phyloP scores from a whole-genome alignment of 2,329 filamentous ascomycete species.

The Septoria linicola region DNA sequence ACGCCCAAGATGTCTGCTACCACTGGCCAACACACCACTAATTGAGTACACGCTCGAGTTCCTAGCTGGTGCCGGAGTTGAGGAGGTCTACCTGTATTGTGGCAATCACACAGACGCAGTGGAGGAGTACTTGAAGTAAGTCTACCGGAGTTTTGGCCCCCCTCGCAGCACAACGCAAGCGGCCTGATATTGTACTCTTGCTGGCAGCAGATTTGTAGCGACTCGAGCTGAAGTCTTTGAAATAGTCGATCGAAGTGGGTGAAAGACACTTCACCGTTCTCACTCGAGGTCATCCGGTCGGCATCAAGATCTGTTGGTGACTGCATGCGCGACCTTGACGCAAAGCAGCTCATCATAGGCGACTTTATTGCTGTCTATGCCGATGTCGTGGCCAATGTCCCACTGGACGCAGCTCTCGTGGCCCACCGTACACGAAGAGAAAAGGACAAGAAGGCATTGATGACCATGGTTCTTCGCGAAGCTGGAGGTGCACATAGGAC shows the following conservation, averaged over 20 bases:
- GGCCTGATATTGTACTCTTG: too few species aligned
- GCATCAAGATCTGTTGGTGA: constrained; percentile 87
- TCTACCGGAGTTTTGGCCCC: neutral
- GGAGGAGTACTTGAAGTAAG: constrained; percentile 75
- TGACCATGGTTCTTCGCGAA: constrained; percentile 89
- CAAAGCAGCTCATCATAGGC: constrained; percentile 76
- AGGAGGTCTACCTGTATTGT: constrained; percentile 90
- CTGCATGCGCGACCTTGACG: constrained; percentile 89
- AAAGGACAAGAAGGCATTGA: constrained; percentile 89
- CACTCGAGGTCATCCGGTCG: constrained; percentile 81
- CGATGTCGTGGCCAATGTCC: constrained; percentile 85
- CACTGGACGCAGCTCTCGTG: constrained; percentile 74
- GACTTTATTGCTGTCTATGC: constrained; percentile 94
- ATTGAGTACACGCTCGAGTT: constrained; percentile 99
- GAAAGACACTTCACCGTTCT: constrained; percentile 73
- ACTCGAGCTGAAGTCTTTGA: constrained; percentile 1
- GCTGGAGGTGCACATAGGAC: constrained; percentile 73
- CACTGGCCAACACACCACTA: constrained; percentile 86
- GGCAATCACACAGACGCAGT: constrained; percentile 83
- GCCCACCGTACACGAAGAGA: constrained; percentile 77
- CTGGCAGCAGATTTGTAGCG: neutral
- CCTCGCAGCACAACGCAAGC: neutral
- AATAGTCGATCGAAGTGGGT: constrained; percentile 65
- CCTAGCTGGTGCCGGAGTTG: constrained; percentile 89
- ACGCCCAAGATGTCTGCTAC: constrained; percentile 87